phyloP scores from a whole-genome alignment of 2,329 filamentous ascomycete genomes.

The Biscogniauxia sp. region DNA sequence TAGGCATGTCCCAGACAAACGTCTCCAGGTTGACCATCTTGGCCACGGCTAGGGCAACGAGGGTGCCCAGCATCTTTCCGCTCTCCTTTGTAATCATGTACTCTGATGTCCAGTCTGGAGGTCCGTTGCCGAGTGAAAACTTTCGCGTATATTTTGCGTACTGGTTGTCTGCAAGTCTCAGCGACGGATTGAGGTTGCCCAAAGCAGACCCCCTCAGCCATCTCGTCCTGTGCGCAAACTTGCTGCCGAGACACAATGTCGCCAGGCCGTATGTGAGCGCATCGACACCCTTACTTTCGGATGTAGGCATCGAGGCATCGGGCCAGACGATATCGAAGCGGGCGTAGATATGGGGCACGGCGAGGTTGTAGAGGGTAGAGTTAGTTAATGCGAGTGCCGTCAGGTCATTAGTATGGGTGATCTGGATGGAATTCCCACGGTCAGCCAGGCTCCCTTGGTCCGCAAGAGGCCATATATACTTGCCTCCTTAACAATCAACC shows the following conservation, averaged over 20 bases:
- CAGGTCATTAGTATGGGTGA: slow-evolving; percentile 79
- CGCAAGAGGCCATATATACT: slow-evolving; percentile 21
- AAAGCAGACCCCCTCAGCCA: slow-evolving; percentile 31
- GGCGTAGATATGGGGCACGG: slow-evolving; percentile 77
- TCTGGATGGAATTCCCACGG: slow-evolving; percentile 41
- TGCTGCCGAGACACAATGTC: slow-evolving; percentile 69
- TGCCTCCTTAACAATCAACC: slow-evolving; percentile 77
- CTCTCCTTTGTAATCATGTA: slow-evolving; percentile 81
- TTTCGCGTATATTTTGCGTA: slow-evolving; percentile 78
- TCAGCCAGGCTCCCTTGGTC: slow-evolving; percentile 2
- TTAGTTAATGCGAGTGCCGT: slow-evolving; percentile 75
- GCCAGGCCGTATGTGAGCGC: slow-evolving; percentile 79
- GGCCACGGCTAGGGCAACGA: slow-evolving; percentile 75
- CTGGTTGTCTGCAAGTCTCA: slow-evolving; percentile 52
- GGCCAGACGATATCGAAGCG: slow-evolving; percentile 89
- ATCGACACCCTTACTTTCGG: slow-evolving; percentile 72
- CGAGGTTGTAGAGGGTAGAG: slow-evolving; percentile 71
- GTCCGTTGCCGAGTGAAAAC: slow-evolving; percentile 83
- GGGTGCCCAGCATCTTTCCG: slow-evolving; percentile 83
- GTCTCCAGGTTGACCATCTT: slow-evolving; percentile 80
- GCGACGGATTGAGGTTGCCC: slow-evolving; percentile 18
- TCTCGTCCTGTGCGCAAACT: slow-evolving; percentile 40
- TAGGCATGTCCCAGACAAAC: slow-evolving; percentile 89
- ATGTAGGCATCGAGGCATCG: slow-evolving; percentile 61
- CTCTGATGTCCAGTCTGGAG: slow-evolving; percentile 73